Evolutionary conservation across 352 stramenopile genomes (phyloP), one percentile per base, ranked within the genome.

Genomic region (Aphanomyces stellatus): DNA sequence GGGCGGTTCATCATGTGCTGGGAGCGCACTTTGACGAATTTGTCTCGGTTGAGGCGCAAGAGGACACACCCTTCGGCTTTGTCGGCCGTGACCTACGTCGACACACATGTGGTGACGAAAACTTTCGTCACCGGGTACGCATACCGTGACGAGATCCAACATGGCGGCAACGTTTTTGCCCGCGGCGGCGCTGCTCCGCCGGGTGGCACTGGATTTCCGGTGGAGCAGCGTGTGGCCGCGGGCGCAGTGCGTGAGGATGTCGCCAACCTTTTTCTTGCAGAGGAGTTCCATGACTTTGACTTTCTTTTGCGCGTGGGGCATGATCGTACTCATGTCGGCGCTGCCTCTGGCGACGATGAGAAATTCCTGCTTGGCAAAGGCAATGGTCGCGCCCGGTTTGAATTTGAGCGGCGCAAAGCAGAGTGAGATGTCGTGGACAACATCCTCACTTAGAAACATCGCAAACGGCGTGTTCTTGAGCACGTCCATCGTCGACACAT

Each of bases 391-490:
- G 3, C 77, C 79, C 35, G 75, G 75, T 5, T 74, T 3, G 57
- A 82, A 87, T 53, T 70, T 76, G 15, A 79, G 59, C 24, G 77
- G 67, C 4, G 79, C 71, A 63, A 90, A 90, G 75, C 79, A 90
- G n/a, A 66, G 53, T 4, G 78, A 77, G 27, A 90, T 69, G 40
- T 88, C 79, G 15, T 75, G 62, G 25, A 85, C 60, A 51, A 77
- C 71, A 31, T 74, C 75, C 2, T 76, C 73, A 70, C 88, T 76
- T 72, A 90, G 77, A 65, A 88, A 79, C 62, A 82, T 77, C 71
- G 87, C 84, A 66, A 87, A 88, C 27, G 79, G 78, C 37, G 79
- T 68, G 56, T 80, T 82, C 59, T 80, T 76, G 22, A 88, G 73
- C 51, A 74, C 53, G 13, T 62, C 25, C 53, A 62, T n/a, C 5